A percentile compares a stretch with the other conserved stretches of the same genome.
Conservation (phyloP, 768 basidiomycete genomes). For the Mycena rosella region DNA sequence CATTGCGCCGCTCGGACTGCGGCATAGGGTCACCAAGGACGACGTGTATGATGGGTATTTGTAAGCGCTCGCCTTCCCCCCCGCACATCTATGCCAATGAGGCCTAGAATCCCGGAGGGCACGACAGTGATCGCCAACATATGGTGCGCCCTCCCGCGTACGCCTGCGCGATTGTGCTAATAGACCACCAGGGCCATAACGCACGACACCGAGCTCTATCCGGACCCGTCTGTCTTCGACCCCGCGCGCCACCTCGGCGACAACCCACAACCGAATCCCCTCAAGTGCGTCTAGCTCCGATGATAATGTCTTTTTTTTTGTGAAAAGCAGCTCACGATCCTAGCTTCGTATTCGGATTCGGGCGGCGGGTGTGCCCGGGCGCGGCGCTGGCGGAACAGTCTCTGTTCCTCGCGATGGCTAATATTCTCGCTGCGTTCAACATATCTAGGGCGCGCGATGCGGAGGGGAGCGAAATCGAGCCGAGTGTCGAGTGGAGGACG, state of each 20-base stretch:
- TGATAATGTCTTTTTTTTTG: too few species aligned
- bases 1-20: slow-evolving; percentile 39
- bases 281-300: slow-evolving; percentile 41
- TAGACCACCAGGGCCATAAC: slow-evolving; percentile 47
- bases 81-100: not conserved
- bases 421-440: slow-evolving; percentile 44
- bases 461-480: slow-evolving; percentile 40
- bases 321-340: too few species aligned
- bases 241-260: slow-evolving; percentile 48
- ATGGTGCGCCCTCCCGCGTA: slow-evolving; percentile 41
- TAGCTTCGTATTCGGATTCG: slow-evolving; percentile 35
- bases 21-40: slow-evolving; percentile 44
- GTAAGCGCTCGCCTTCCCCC: not conserved
- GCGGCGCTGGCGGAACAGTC: slow-evolving; percentile 42
- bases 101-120: slow-evolving; percentile 46
- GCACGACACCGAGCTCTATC: slow-evolving; percentile 48
- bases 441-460: slow-evolving; percentile 41
- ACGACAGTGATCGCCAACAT: slow-evolving; percentile 47
- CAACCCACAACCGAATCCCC: slow-evolving; percentile 41
- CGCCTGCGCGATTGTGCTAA: not conserved
- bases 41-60: slow-evolving; percentile 51
- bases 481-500: slow-evolving; percentile 19
- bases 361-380: slow-evolving; percentile 39
- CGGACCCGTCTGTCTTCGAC: slow-evolving; percentile 46
- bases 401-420: slow-evolving; percentile 44